A percentile compares a stretch with the other conserved stretches of the same genome.
Evolutionary conservation across 1,284 basidiomycete species (phyloP).

Genomic region (Naganishia sp.): DNA sequence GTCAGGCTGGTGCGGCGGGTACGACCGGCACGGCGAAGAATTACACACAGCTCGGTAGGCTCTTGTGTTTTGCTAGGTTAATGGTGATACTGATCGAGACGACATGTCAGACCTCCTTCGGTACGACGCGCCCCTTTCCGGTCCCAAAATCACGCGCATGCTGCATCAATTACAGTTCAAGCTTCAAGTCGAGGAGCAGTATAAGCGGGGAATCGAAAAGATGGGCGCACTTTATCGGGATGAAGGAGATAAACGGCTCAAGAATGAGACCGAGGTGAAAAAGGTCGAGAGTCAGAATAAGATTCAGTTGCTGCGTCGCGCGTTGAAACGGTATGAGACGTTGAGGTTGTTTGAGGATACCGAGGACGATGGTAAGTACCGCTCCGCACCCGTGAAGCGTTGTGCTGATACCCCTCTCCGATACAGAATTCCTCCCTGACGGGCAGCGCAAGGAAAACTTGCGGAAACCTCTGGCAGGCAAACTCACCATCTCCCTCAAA

Average conservation of each 20-base stretch:
- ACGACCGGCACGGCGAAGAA: slow-evolving; percentile 42
- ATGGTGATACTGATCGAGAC: slow-evolving; percentile 9
- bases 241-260: slow-evolving; percentile 92
- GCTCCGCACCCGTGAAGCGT: background rate
- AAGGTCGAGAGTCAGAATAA: slow-evolving; percentile 93
- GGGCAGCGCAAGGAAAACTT: slow-evolving; percentile 87
- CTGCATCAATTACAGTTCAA: slow-evolving; percentile 99
- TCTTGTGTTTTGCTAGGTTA: background rate
- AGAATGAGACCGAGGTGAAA: slow-evolving; percentile 89
- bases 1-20: slow-evolving; percentile 9
- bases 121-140: slow-evolving; percentile 93
- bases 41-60: slow-evolving; percentile 51
- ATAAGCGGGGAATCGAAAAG: slow-evolving; percentile 98
- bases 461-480: slow-evolving; percentile 90
- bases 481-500: slow-evolving; percentile 83
- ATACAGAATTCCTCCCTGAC: slow-evolving; percentile 60
- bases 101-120: slow-evolving; percentile 76
- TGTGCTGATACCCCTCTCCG: background rate
- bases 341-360: slow-evolving; percentile 89
- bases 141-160: slow-evolving; percentile 96
- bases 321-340: slow-evolving; percentile 94
- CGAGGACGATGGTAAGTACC: slow-evolving; percentile 66
- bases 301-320: slow-evolving; percentile 86
- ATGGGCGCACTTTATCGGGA: slow-evolving; percentile 94
- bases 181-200: slow-evolving; percentile 96